Conservation (phyloP, 768 basidiomycete genomes). For the Boletus rufocinnamomeus region DNA sequence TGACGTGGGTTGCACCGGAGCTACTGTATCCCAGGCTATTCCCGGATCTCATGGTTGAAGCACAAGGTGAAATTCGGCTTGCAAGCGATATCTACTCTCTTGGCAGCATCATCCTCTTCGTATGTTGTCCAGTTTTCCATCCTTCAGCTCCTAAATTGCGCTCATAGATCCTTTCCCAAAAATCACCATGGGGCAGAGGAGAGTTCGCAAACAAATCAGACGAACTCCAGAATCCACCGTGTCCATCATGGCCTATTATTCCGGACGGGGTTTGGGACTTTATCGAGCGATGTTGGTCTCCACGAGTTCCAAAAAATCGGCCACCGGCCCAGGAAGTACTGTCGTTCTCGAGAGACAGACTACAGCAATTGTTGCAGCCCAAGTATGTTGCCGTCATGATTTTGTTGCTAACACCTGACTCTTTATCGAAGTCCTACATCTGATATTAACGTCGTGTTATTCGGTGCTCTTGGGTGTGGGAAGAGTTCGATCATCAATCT, state of each 20-base stretch:
- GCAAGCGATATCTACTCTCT: no score
- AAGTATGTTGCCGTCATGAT: neutral
- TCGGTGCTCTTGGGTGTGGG: conserved; percentile 19
- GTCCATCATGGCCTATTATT: conserved; percentile 5
- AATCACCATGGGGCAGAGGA: neutral
- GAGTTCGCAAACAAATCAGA: neutral
- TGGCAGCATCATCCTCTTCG: conserved; percentile 3
- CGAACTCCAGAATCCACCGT: neutral
- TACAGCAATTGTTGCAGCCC: neutral
- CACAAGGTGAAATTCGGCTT: no score
- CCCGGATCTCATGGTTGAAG: neutral
- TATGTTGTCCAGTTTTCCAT: neutral
- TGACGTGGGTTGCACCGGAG: conserved; percentile 8
- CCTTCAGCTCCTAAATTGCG: neutral
- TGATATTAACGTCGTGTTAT: conserved; percentile 15
- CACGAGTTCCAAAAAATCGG: neutral
- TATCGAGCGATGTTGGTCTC: conserved; percentile 11
- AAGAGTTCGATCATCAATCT: conserved; percentile 27
- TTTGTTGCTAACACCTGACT: neutral
- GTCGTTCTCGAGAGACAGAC: neutral
- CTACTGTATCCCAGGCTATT: neutral
- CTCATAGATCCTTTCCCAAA: conserved; percentile 4
- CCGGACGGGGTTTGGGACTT: conserved; percentile 2
- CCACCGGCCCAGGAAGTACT: neutral
- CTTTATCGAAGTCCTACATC: neutral